These are phyloP conservation scores for Tilletia walkeri DNA, from an alignment of 1,284 basidiomycete species.

Conservation along the genomic window DNA sequence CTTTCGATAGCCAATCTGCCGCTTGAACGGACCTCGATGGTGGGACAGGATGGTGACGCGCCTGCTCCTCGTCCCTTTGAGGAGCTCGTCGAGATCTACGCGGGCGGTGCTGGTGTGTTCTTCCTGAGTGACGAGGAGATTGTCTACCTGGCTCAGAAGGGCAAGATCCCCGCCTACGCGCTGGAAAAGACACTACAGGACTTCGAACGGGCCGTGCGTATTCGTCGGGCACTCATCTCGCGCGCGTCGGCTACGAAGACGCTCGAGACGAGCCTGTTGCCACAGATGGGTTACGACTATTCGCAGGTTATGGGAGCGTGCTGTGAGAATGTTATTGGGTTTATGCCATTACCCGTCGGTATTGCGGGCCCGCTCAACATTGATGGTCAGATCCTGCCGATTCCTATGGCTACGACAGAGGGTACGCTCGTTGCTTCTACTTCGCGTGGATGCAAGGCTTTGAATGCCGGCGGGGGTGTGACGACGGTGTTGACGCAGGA, in stretches of 20 bases:
- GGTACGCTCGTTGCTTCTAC: conserved; percentile 97
- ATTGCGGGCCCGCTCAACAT: conserved; percentile 93
- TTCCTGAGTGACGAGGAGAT: conserved; percentile 88
- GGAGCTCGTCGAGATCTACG: conserved; percentile 80
- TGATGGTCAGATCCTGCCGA: conserved; percentile 79
- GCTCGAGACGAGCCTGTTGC: conserved; percentile 79
- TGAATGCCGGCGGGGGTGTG: conserved; percentile 93
- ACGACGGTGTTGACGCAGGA: conserved; percentile 89
- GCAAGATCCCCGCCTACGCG: conserved; percentile 89
- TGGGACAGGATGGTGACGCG: conserved; percentile 33
- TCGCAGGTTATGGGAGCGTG: conserved; percentile 91
- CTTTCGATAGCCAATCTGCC: conserved; percentile 27
- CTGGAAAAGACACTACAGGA: conserved; percentile 89
- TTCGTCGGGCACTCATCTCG: conserved; percentile 87
- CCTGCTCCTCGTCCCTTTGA: conserved; percentile 61
- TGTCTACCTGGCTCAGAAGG: conserved; percentile 80
- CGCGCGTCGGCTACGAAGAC: conserved; percentile 81
- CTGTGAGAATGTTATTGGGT: conserved; percentile 98
- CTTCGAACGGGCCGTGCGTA: conserved; percentile 77
- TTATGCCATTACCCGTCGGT: conserved; percentile 92
- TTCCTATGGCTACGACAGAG: conserved; percentile 99
- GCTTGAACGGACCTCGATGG: conserved; percentile 30
- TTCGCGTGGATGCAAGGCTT: conserved; percentile 94
- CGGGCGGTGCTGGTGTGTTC: conserved; percentile 66
- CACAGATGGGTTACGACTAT: conserved; percentile 87